Base-by-base conservation (phyloP, 2,329 filamentous ascomycete species). In the Alternaria atra region DNA sequence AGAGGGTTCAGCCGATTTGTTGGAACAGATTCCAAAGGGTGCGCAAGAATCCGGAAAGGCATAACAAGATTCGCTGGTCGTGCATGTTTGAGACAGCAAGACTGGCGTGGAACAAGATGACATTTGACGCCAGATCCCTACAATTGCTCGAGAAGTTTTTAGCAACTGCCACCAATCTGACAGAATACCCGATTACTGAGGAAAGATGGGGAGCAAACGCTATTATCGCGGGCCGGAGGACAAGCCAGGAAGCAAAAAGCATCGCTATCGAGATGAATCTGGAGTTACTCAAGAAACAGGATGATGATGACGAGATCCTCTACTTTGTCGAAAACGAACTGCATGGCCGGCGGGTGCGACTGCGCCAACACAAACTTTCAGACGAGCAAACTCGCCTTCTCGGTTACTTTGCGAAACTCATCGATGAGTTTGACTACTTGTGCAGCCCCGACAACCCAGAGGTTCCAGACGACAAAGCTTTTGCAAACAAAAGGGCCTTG, bases 61-160 rank as follows among this genome's bases (percentile, higher is more conserved):
- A 25, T 15, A 20, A 29, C n/a, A 29, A 35, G n/a, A 12, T 32
- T 32, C 52, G 61, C 32, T 43, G 71, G 70, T 63, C 50, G 46
- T 75, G 68, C 32, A 52, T 72, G 12, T 72, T 64, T 42, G 65
- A 68, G 40, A 66, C 70, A 3, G 67, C 55, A 2, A 51, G 58
- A 25, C 25, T 63, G 9, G 65, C 63, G 10, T 73, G 69, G 69
- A 55, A 60, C 23, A 64, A 57, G 23, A 56, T 71, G 29, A 32
- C 35, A 12, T 67, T 67, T 25, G 61, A 65, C 17, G 6, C 37
- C 12, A 25, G 46, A 4, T 57, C 52, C 37, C 13, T 63, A 13
- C 7, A 44, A 15, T 6, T 4, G 1, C 60, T 70, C 29, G 37
- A 51, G n/a, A 34, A 40, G 12, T 32, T 27, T 17, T 15, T 42